Percentiles rank a stretch among this genome's conserved stretches.
These are phyloP conservation scores for Ceratocystiopsis minuta DNA, from an alignment of 2,329 filamentous ascomycete species.

Conservation along the genomic window DNA sequence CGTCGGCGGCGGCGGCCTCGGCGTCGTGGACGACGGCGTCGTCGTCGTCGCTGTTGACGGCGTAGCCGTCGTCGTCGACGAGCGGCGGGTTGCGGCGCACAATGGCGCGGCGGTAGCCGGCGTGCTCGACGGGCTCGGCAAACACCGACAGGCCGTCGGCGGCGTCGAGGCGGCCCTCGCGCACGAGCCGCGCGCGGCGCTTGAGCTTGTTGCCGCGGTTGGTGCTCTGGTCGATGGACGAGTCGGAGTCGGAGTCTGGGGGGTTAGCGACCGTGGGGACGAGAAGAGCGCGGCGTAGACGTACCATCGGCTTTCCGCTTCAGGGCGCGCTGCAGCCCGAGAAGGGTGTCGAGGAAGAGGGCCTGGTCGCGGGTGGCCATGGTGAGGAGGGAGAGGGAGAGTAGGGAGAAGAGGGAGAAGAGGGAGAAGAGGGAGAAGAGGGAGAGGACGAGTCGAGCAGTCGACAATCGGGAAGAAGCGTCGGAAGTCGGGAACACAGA, in stretches of 20 bases:
- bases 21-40: conserved; percentile 44
- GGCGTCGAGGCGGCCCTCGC: conserved; percentile 49
- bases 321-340: conserved; percentile 9
- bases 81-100: conserved; percentile 56
- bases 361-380: conserved; percentile 10
- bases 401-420: background rate
- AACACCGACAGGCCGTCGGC: conserved; percentile 49
- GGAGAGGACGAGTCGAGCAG: background rate
- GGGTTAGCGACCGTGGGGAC: background rate
- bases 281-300: background rate
- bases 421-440: background rate
- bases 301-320: conserved; percentile 11
- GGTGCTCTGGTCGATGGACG: conserved; percentile 47
- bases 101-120: conserved; percentile 53
- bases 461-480: no score
- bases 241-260: conserved; percentile 61
- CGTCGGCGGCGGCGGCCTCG: conserved; percentile 42
- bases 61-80: conserved; percentile 62
- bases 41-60: conserved; percentile 55
- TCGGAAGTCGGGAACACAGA: no score
- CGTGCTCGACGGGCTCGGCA: conserved; percentile 36
- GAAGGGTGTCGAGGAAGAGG: conserved; percentile 9
- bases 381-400: background rate
- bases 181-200: conserved; percentile 53
- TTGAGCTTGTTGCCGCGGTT: conserved; percentile 70